phyloP scores from a whole-genome alignment of 2,329 filamentous ascomycete species.

The Xylogone sp. region DNA sequence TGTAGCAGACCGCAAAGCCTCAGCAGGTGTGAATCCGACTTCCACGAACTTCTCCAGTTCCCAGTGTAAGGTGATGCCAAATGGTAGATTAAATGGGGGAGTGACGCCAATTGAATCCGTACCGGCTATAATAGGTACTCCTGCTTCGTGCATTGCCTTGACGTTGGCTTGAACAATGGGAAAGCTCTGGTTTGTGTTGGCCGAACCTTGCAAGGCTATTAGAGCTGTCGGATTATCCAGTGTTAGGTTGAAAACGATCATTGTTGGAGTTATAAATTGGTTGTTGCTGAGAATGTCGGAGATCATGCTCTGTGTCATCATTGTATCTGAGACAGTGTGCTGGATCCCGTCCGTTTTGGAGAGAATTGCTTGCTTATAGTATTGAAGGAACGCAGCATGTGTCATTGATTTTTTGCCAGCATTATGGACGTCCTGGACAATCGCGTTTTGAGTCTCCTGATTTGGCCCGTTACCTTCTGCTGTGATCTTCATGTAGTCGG shows the following conservation, averaged over 20 bases:
- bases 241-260: constrained; percentile 16
- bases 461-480: constrained; percentile 1
- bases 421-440: constrained; percentile 14
- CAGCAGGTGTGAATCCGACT: constrained; percentile 3
- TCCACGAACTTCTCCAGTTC: constrained; percentile 4
- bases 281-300: constrained; percentile 12
- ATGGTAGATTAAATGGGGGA: not conserved
- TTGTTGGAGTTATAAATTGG: constrained; percentile 20
- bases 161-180: not conserved
- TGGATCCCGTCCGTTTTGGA: constrained; percentile 19
- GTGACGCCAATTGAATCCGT: constrained; percentile 1
- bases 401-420: constrained; percentile 15
- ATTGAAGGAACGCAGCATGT: constrained; percentile 12
- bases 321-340: constrained; percentile 21
- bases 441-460: constrained; percentile 16
- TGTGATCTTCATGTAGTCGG: constrained; percentile 5
- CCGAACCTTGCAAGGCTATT: not conserved
- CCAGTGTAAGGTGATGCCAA: constrained; percentile 4
- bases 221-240: not conserved
- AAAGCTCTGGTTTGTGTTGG: not conserved
- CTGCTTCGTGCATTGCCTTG: not conserved
- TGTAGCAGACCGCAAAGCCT: constrained; percentile 3
- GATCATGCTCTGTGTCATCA: constrained; percentile 11
- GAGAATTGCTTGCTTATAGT: constrained; percentile 14
- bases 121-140: constrained; percentile 6